Evolutionary conservation across 2,329 filamentous ascomycete genomes (phyloP).

Genomic region (Teratosphaeria nubilosa): DNA sequence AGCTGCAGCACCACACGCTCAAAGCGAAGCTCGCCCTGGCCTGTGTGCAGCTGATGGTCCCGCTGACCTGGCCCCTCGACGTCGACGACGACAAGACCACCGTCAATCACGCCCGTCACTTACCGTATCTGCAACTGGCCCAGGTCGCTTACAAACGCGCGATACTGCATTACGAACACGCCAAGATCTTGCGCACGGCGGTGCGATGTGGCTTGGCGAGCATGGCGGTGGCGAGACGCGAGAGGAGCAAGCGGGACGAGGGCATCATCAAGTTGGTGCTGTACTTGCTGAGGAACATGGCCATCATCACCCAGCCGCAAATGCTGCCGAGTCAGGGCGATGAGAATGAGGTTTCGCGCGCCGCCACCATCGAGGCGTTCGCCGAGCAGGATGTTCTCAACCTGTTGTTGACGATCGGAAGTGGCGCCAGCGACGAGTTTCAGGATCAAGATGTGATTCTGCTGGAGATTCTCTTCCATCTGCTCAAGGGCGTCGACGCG

Average conservation of each 20-base stretch:
- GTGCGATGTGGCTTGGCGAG: slow-evolving; percentile 74
- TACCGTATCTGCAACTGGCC: slow-evolving; percentile 77
- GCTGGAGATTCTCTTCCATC: slow-evolving; percentile 83
- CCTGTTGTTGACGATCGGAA: slow-evolving; percentile 74
- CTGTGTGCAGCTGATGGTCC: slow-evolving; percentile 81
- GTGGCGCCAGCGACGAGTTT: slow-evolving; percentile 91
- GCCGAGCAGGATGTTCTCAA: slow-evolving; percentile 84
- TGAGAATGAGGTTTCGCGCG: slow-evolving; percentile 79
- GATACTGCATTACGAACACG: slow-evolving; percentile 72
- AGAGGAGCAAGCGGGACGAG: slow-evolving; percentile 71
- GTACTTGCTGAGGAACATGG: slow-evolving; percentile 81
- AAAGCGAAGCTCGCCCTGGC: slow-evolving; percentile 72
- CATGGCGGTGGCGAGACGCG: slow-evolving; percentile 67
- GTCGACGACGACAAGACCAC: slow-evolving; percentile 72
- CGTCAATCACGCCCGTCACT: slow-evolving; percentile 82
- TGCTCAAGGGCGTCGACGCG: slow-evolving; percentile 81
- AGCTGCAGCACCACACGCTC: slow-evolving; percentile 60
- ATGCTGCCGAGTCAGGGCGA: slow-evolving; percentile 73
- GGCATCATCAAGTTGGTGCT: slow-evolving; percentile 85
- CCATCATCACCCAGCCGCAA: slow-evolving; percentile 67
- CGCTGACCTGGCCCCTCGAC: slow-evolving; percentile 88
- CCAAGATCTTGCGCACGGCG: slow-evolving; percentile 67
- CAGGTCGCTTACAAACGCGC: slow-evolving; percentile 85
- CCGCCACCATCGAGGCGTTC: slow-evolving; percentile 79
- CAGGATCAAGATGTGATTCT: slow-evolving; percentile 78